A percentile compares a stretch with the other conserved stretches of the same genome.
Evolutionary conservation across 108 stramenopile genomes (phyloP).

Genomic region (Pseudonitzschia multiseries): DNA sequence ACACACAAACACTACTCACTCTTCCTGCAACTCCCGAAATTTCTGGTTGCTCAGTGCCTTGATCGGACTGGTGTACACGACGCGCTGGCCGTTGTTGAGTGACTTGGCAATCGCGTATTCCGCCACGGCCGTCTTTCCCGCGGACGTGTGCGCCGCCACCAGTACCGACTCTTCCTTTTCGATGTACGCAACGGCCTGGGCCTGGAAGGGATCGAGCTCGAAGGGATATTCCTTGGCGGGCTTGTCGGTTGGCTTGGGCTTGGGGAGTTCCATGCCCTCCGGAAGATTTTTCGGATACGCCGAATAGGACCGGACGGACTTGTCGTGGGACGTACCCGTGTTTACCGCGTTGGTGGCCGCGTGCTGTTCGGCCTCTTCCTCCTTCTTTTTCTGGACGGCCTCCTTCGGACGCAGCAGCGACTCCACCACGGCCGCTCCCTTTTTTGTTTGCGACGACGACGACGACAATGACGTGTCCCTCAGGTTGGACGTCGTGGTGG

Average conservation of each 20-base stretch:
- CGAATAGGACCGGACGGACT: constrained; percentile 81
- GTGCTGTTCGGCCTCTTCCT: constrained; percentile 20
- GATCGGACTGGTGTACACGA: constrained; percentile 99
- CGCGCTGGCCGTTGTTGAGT: constrained; percentile 89
- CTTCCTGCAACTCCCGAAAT: constrained; percentile 95
- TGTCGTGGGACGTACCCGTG: constrained; percentile 86
- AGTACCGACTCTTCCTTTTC: constrained; percentile 93
- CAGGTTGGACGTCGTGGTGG: constrained; percentile 31
- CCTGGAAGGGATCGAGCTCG: constrained; percentile 95
- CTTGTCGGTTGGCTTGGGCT: constrained; percentile 37
- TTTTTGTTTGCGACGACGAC: too few species aligned
- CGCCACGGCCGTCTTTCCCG: constrained; percentile 91
- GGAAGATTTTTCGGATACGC: constrained; percentile 70
- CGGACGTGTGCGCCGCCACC: constrained; percentile 94
- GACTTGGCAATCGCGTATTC: constrained; percentile 98
- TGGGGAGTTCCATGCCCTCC: constrained; percentile 37
- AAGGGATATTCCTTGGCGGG: constrained; percentile 96
- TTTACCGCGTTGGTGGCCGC: constrained; percentile 59
- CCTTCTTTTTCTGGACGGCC: background rate
- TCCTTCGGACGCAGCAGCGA: background rate
- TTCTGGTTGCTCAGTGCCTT: constrained; percentile 99
- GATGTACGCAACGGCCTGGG: constrained; percentile 88
- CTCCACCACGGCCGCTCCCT: too few species aligned
- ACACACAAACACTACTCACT: constrained; percentile 21
- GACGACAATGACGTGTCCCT: too few species aligned